phyloP scores from a whole-genome alignment of 257 asterid species.

The Catharanthus roseus region DNA sequence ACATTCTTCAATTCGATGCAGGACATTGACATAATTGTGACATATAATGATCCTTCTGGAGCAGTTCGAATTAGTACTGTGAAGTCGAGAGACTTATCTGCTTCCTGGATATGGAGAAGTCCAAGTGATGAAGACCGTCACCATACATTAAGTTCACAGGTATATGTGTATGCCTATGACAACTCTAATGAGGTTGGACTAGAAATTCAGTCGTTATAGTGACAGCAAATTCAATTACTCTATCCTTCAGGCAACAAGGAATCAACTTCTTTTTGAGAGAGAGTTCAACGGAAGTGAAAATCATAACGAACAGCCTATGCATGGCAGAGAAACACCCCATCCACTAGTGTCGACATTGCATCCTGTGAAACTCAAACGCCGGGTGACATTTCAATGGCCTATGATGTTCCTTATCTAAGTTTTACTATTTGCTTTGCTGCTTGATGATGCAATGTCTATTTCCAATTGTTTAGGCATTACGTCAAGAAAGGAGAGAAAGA shows the following conservation, averaged over 20 bases:
- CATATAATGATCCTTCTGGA: slow-evolving; percentile 76
- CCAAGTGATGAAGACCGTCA: slow-evolving; percentile 46
- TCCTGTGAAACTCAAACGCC: slow-evolving; percentile 74
- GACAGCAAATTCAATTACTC: slow-evolving; percentile 5
- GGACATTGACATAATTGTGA: slow-evolving; percentile 75
- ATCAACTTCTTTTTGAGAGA: slow-evolving; percentile 26
- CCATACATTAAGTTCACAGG: slow-evolving; percentile 41
- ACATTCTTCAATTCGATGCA: slow-evolving; percentile 37
- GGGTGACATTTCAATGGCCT: slow-evolving; percentile 41
- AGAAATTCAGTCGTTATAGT: slow-evolving; percentile 7
- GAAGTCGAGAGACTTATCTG: slow-evolving; percentile 65
- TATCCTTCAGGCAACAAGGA: slow-evolving; percentile 41
- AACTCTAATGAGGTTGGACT: slow-evolving; percentile 5
- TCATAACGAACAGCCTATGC: slow-evolving; percentile 24
- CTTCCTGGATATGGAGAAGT: slow-evolving; percentile 88
- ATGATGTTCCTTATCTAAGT: slow-evolving; percentile 6
- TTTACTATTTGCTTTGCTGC: not conserved
- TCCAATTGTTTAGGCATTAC: slow-evolving; percentile 43
- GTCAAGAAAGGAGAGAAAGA: slow-evolving; percentile 66
- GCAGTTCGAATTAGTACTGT: slow-evolving; percentile 56
- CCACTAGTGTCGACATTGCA: slow-evolving; percentile 37
- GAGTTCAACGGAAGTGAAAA: slow-evolving; percentile 22
- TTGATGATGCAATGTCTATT: slow-evolving; percentile 1
- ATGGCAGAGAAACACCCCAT: slow-evolving; percentile 31
- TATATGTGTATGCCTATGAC: slow-evolving; percentile 6